A percentile compares a stretch with the other conserved stretches of the same genome.
Evolutionary conservation across 768 basidiomycete species (phyloP).

Genomic region (Pleurotus giganteus): DNA sequence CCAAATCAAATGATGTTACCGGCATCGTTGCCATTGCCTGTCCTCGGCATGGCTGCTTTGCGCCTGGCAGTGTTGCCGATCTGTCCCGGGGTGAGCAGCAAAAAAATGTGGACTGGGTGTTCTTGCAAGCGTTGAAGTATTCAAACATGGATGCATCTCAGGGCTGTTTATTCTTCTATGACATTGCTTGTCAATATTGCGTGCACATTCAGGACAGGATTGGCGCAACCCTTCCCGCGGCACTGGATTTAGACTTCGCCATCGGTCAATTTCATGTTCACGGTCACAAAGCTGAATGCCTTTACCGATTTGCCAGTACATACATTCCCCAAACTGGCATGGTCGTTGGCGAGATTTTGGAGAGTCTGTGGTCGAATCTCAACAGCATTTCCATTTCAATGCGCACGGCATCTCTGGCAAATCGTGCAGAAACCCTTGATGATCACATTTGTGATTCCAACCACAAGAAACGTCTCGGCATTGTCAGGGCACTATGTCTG

Average conservation of each 20-base stretch:
- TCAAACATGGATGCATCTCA: conserved; percentile 13
- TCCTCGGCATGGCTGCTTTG: conserved; percentile 17
- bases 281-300: conserved; percentile 22
- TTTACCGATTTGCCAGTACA: conserved; percentile 19
- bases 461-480: no score
- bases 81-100: conserved; percentile 22
- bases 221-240: not conserved
- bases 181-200: conserved; percentile 18
- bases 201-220: conserved; percentile 10
- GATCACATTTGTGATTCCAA: conserved; percentile 23
- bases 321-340: not conserved
- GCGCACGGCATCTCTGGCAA: not conserved
- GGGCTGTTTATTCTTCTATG: conserved; percentile 12
- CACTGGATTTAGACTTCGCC: conserved; percentile 7
- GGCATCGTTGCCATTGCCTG: conserved; percentile 14
- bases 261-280: conserved; percentile 26
- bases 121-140: conserved; percentile 10
- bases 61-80: conserved; percentile 15
- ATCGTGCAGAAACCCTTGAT: conserved; percentile 16
- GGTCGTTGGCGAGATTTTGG: not conserved
- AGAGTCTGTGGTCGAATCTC: not conserved
- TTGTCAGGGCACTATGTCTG: no score
- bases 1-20: conserved; percentile 1
- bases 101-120: conserved; percentile 20
- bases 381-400: not conserved